Conservation (phyloP, 371 early-diverging fungal species). For the Circinella umbellata region DNA sequence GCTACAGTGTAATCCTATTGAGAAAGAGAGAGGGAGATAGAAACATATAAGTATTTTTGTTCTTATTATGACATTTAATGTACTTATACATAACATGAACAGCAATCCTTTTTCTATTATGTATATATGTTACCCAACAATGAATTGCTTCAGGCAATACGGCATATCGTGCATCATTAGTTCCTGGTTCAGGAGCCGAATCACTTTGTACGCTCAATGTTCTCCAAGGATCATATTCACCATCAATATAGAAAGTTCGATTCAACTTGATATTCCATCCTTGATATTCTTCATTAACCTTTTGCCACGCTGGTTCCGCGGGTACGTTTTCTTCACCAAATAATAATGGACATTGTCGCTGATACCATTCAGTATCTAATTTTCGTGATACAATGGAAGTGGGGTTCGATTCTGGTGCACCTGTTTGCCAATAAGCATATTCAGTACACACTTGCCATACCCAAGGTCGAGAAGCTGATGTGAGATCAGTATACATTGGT, state of each 20-base stretch:
- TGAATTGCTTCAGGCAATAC: constrained; percentile 26
- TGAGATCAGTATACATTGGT: constrained; percentile 29
- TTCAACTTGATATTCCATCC: constrained; percentile 55
- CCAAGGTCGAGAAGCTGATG: constrained; percentile 54
- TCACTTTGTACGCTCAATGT: constrained; percentile 28
- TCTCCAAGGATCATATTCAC: constrained; percentile 55
- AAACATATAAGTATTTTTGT: neutral
- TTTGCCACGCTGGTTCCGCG: constrained; percentile 28
- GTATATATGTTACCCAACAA: constrained; percentile 22
- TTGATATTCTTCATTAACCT: constrained; percentile 48
- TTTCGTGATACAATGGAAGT: constrained; percentile 51
- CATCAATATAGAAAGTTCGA: constrained; percentile 61
- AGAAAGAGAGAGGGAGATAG: neutral
- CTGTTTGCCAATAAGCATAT: constrained; percentile 51
- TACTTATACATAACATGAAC: too few species aligned
- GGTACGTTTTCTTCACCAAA: constrained; percentile 45
- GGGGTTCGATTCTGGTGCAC: constrained; percentile 33
- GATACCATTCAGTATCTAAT: constrained; percentile 44
- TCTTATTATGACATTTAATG: too few species aligned
- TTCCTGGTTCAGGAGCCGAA: constrained; percentile 19
- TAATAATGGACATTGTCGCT: constrained; percentile 47
- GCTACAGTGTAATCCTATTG: constrained; percentile 23
- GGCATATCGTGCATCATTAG: constrained; percentile 13
- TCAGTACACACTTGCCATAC: constrained; percentile 72
- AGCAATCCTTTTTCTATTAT: too few species aligned